Percentiles rank a stretch among this genome's conserved stretches.
Evolutionary conservation across 2,329 filamentous ascomycete genomes (phyloP).

Genomic region (Fusarium sp.): DNA sequence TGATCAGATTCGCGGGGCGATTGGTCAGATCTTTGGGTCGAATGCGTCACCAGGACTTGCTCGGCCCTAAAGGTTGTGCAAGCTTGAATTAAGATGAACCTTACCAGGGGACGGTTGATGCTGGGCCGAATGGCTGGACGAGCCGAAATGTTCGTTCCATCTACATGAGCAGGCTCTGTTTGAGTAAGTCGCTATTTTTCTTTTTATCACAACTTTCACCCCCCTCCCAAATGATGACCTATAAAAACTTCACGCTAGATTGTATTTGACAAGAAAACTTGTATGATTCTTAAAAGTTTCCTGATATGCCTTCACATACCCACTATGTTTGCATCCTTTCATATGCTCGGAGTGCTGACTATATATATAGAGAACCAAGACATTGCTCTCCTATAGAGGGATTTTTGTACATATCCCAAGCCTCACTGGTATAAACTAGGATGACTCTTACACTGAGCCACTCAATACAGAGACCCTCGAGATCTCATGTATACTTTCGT

Average conservation of each 20-base stretch:
- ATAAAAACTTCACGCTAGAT: constrained; percentile 57
- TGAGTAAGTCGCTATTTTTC: constrained; percentile 23
- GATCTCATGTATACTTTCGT: fast-evolving
- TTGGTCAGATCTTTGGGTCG: constrained; percentile 58
- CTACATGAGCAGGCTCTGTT: fast-evolving
- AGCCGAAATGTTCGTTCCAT: background rate
- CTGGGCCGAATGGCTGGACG: background rate
- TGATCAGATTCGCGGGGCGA: constrained; percentile 64
- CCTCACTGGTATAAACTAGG: background rate
- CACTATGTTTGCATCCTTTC: background rate
- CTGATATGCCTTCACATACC: constrained; percentile 37
- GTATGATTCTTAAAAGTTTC: constrained; percentile 50
- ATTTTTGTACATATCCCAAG: background rate
- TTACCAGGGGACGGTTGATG: background rate
- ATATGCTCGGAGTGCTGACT: constrained; percentile 17
- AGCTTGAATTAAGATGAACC: background rate
- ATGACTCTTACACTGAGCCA: fast-evolving
- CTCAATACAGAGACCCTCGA: fast-evolving
- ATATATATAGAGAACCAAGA: background rate
- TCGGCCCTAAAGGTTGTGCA: constrained; percentile 30
- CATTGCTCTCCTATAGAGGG: background rate
- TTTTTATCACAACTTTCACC: fast-evolving
- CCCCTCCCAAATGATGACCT: constrained; percentile 52
- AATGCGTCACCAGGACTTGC: constrained; percentile 37
- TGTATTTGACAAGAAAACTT: constrained; percentile 57